Base-by-base conservation (phyloP, 805 yeast genomes). In the Wickerhamiella nectarea region DNA sequence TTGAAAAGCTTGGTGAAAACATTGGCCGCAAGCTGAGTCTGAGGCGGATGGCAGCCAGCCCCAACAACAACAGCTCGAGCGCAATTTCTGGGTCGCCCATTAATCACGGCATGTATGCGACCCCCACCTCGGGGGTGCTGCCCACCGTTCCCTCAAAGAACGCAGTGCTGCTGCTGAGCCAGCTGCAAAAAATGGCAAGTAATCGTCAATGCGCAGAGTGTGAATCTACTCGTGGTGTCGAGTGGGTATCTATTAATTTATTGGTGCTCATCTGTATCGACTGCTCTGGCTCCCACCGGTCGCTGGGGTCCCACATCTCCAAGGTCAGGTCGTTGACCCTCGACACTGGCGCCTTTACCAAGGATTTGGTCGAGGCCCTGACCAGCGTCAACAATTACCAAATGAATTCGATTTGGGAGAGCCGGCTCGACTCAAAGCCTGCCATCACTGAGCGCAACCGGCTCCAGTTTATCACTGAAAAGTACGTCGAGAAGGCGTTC, bases 281-380 rank as follows among this genome's bases (percentile, higher is more conserved):
- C 41, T 87, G 97, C 54, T 77, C 95, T 0, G 86, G 94, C 0
- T 76, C 78, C n/a, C 96, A 87, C 59, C 67, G 95, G 44, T 77
- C 84, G 17, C 60, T 89, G 56, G 95, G 96, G 0, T 70, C 94
- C 0, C 86, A 80, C 50, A 69, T 85, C 4, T 74, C 91, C 6
- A 84, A 80, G 56, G 74, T 87, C 3, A 69, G 83, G 49, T 83
- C 94, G 0, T 64, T 87, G 43, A 78, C 74, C n/a, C 64, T 83
- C 36, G 96, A 87, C 57, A 71, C 72, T 22, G 61, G 59, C 5
- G 60, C 70, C 1, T 72, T 78, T 52, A 72, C 75, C 2, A 66
- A 66, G 11, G 95, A 86, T 52, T 56, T 73, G 4, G 63, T 71
- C 12, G 68, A 71, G 10, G 64, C 85, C 14, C 64, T 87, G 44